Percentiles rank a stretch among this genome's conserved stretches.
Conservation (phyloP, 805 yeast genomes). For the Saturnispora halmiae region DNA sequence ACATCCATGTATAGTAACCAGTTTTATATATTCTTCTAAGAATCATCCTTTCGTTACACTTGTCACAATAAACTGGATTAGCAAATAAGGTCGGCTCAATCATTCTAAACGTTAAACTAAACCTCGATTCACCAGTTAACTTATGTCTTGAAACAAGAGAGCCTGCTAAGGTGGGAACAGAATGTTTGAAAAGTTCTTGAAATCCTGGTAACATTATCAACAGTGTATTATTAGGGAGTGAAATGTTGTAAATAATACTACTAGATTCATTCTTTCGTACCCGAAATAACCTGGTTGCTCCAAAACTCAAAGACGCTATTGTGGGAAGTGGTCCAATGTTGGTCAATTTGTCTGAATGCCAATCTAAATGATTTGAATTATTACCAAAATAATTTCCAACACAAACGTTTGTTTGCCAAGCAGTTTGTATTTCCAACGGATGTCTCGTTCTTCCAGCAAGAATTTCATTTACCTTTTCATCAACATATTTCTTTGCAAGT, state of each 20-base stretch:
- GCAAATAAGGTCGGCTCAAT: slow-evolving; percentile 32
- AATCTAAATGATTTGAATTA: slow-evolving; percentile 47
- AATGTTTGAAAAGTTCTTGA: slow-evolving; percentile 67
- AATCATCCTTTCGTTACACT: slow-evolving; percentile 37
- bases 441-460: slow-evolving; percentile 19
- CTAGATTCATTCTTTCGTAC: slow-evolving; percentile 32
- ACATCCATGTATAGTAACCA: slow-evolving; percentile 61
- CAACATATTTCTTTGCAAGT: slow-evolving; percentile 13
- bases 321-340: slow-evolving; percentile 63
- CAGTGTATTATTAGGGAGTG: slow-evolving; percentile 59
- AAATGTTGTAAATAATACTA: slow-evolving; percentile 38
- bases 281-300: slow-evolving; percentile 61
- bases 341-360: slow-evolving; percentile 70
- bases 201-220: slow-evolving; percentile 71
- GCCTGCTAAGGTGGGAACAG: slow-evolving; percentile 40
- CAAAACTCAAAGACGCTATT: slow-evolving; percentile 60
- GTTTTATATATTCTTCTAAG: slow-evolving; percentile 44
- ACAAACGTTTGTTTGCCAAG: slow-evolving; percentile 47
- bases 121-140: slow-evolving; percentile 40
- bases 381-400: slow-evolving; percentile 48
- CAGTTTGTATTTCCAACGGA: slow-evolving; percentile 31
- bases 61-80: slow-evolving; percentile 36
- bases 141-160: slow-evolving; percentile 36
- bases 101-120: slow-evolving; percentile 59
- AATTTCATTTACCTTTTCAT: slow-evolving; percentile 15